A percentile compares a stretch with the other conserved stretches of the same genome.
Evolutionary conservation across 805 yeast genomes (phyloP).

Genomic region (Barnettozyma populi): DNA sequence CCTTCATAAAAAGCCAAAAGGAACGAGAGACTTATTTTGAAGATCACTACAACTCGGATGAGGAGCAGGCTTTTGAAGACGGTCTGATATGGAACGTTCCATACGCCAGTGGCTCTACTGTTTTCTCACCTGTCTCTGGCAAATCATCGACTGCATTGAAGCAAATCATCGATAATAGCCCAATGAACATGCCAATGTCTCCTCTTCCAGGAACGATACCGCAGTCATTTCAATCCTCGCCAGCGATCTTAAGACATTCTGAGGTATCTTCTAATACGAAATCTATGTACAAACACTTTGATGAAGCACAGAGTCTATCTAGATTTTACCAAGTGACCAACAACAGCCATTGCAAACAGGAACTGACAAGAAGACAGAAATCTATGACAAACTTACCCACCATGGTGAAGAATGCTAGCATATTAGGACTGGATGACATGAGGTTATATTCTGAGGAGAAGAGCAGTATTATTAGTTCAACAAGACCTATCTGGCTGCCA

Average conservation of each 20-base stretch:
- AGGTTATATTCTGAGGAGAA: slow-evolving; percentile 43
- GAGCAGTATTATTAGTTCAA: slow-evolving; percentile 34
- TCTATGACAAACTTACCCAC: slow-evolving; percentile 28
- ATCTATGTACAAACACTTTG: slow-evolving; percentile 14
- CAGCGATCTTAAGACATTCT: background rate
- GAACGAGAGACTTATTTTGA: slow-evolving; percentile 36
- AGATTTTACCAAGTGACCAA: slow-evolving; percentile 20
- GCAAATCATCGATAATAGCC: slow-evolving; percentile 19
- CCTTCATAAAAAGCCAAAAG: slow-evolving; percentile 28
- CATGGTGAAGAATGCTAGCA: slow-evolving; percentile 31
- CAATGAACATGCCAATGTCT: slow-evolving; percentile 35
- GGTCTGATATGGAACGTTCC: slow-evolving; percentile 49
- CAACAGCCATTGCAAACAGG: slow-evolving; percentile 13
- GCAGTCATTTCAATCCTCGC: slow-evolving; percentile 3
- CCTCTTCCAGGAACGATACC: slow-evolving; percentile 40
- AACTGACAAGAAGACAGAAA: slow-evolving; percentile 15
- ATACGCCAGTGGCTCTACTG: slow-evolving; percentile 30
- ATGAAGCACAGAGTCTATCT: slow-evolving; percentile 23
- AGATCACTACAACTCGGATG: slow-evolving; percentile 27
- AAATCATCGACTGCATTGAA: slow-evolving; percentile 20
- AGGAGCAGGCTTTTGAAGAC: slow-evolving; percentile 32
- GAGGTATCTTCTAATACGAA: background rate
- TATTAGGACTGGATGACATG: slow-evolving; percentile 50
- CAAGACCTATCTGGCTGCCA: slow-evolving; percentile 66
- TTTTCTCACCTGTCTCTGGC: slow-evolving; percentile 22